These are phyloP conservation scores for Phallus indusiatus DNA, from an alignment of 768 basidiomycete species.

Conservation along the genomic window DNA sequence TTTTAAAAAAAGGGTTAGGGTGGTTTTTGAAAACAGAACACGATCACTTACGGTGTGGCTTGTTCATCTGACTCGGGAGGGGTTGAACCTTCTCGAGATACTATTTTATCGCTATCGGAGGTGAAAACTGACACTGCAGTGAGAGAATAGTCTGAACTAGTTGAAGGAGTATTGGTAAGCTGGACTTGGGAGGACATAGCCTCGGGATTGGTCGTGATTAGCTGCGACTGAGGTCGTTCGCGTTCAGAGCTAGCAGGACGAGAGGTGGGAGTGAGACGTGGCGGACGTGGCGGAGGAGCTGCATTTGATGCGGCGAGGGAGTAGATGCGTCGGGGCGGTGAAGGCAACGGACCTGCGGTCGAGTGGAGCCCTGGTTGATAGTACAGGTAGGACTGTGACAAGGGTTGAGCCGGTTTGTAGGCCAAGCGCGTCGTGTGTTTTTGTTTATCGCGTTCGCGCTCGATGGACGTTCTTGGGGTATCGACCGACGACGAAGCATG, in stretches of 20 bases:
- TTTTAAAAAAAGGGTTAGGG: not conserved
- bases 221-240: not conserved
- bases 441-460: not conserved
- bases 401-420: slow-evolving; percentile 6
- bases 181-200: not conserved
- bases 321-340: slow-evolving; percentile 42
- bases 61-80: not conserved
- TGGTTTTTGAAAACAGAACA: too few relatives aligned
- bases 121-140: slow-evolving; percentile 5
- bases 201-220: not conserved
- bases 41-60: not conserved
- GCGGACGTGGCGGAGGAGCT: slow-evolving; percentile 50
- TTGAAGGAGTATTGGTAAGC: not conserved
- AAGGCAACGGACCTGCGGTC: slow-evolving; percentile 64
- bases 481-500: not conserved
- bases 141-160: slow-evolving; percentile 1
- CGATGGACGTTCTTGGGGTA: not conserved
- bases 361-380: slow-evolving; percentile 42
- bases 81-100: not conserved
- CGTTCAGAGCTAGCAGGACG: slow-evolving; percentile 26
- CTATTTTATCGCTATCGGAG: not conserved
- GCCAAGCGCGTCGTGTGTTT: slow-evolving; percentile 1
- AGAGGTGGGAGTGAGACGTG: slow-evolving; percentile 41
- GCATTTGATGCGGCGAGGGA: slow-evolving; percentile 22
- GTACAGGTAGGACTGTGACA: slow-evolving; percentile 9